Conservation (phyloP, 163 green algal species). For the Botryococcus braunii region DNA sequence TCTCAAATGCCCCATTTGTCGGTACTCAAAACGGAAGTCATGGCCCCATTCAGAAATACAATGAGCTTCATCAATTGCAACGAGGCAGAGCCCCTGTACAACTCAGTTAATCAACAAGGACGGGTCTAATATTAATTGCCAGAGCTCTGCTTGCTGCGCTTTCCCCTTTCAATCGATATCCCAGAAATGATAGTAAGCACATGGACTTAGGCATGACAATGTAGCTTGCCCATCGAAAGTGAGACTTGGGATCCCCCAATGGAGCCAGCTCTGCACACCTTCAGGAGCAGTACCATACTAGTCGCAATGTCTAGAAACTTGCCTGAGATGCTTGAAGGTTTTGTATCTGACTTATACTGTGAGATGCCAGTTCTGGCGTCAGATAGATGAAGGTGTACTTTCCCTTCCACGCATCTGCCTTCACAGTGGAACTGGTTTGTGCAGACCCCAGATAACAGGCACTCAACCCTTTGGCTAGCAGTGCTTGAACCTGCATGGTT, state of each 20-base stretch:
- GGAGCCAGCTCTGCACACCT: too few relatives aligned
- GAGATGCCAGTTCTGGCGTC: constrained; percentile 51
- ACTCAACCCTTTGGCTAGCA: constrained; percentile 30
- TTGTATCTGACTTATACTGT: constrained; percentile 5
- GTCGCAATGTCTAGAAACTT: too few relatives aligned
- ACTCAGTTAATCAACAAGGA: not conserved
- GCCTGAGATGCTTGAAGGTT: too few relatives aligned
- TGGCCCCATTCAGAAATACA: constrained; percentile 53
- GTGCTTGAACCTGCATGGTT: constrained; percentile 21
- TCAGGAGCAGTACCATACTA: too few relatives aligned
- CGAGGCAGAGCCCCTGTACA: constrained; percentile 21
- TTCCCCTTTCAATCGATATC: too few relatives aligned
- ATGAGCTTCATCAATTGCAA: constrained; percentile 48
- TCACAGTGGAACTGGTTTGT: constrained; percentile 38
- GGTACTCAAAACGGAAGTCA: constrained; percentile 56
- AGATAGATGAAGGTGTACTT: constrained; percentile 55
- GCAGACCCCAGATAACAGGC: constrained; percentile 53
- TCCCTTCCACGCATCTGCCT: constrained; percentile 41
- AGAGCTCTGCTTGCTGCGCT: too few relatives aligned
- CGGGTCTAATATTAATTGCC: too few relatives aligned
- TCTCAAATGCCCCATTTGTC: constrained; percentile 28
- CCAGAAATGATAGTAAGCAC: too few relatives aligned
- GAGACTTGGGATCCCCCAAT: too few relatives aligned
- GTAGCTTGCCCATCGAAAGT: too few relatives aligned
- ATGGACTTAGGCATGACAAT: too few relatives aligned